Conservation (phyloP, 1,284 basidiomycete genomes). For the Sporisorium exsertum region DNA sequence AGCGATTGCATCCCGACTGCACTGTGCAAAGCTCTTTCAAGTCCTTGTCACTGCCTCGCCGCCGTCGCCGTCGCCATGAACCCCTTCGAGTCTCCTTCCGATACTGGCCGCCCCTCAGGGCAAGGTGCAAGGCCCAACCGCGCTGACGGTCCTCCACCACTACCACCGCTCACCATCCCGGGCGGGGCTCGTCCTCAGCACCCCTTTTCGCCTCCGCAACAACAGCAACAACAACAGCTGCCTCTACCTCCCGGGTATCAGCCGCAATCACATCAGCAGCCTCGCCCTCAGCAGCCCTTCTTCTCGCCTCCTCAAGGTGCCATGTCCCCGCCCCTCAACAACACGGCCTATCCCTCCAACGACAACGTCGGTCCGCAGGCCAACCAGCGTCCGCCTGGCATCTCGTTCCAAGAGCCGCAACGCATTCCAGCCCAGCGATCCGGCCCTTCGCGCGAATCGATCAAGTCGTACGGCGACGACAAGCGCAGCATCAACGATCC, state of each 20-base stretch:
- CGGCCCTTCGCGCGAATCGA: conserved; percentile 52
- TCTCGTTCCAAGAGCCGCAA: conserved; percentile 62
- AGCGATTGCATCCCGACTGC: background rate
- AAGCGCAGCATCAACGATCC: conserved; percentile 49
- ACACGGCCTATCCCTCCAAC: conserved; percentile 30
- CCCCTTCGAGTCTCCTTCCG: conserved; percentile 41
- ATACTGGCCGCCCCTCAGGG: conserved; percentile 10
- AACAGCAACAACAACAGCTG: conserved; percentile 30
- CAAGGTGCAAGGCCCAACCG: conserved; percentile 25
- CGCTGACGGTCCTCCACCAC: conserved; percentile 34
- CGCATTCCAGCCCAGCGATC: conserved; percentile 43
- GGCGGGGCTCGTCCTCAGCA: conserved; percentile 23
- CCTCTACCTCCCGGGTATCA: conserved; percentile 42
- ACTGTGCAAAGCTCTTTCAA: background rate
- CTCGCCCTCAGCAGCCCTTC: conserved; percentile 24
- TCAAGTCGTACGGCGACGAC: conserved; percentile 53
- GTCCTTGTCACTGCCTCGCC: background rate
- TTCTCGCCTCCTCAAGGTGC: conserved; percentile 21
- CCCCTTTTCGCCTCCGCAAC: conserved; percentile 23
- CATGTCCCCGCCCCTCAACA: conserved; percentile 19
- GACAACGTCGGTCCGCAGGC: conserved; percentile 12
- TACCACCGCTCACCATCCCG: conserved; percentile 44
- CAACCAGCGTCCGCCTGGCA: conserved; percentile 28
- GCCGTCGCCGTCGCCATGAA: conserved; percentile 25
- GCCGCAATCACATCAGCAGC: conserved; percentile 26